These are phyloP conservation scores for Isatis tinctoria DNA, from an alignment of 345 rosid genomes.

Conservation along the genomic window DNA sequence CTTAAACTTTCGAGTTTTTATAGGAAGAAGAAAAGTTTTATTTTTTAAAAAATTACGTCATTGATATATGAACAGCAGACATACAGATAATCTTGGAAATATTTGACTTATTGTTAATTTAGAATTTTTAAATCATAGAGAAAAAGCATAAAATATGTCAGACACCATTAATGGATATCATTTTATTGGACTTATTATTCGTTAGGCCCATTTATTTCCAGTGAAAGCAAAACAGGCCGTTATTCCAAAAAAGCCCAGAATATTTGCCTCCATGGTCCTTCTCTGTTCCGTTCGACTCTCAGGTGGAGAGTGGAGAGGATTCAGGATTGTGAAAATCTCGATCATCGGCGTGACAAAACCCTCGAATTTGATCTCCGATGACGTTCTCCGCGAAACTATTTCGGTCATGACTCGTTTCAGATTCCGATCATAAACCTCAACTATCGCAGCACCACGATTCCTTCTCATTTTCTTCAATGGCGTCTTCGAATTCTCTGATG, in stretches of 20 bases:
- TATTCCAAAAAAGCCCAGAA: not conserved
- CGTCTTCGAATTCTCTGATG: conserved; percentile 65
- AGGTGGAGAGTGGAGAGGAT: too few relatives aligned
- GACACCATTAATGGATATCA: not conserved
- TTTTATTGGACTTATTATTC: not conserved
- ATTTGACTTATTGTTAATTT: too few relatives aligned
- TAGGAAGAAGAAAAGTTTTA: too few relatives aligned
- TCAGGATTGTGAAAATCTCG: conserved; percentile 3
- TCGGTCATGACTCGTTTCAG: conserved; percentile 1
- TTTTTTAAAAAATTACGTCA: too few relatives aligned
- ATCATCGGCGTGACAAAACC: conserved; percentile 14
- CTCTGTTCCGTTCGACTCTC: not conserved
- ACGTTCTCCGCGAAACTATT: not conserved
- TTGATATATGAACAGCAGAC: not conserved
- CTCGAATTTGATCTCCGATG: conserved; percentile 21
- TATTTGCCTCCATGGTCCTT: not conserved
- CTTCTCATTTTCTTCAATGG: conserved; percentile 36
- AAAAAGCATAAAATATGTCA: too few relatives aligned
- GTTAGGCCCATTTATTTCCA: not conserved
- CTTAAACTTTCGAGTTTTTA: not conserved
- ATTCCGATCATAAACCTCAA: not conserved
- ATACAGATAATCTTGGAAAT: not conserved
- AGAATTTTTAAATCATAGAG: too few relatives aligned
- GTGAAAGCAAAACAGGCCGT: not conserved
- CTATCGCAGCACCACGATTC: not conserved